phyloP scores from a whole-genome alignment of 495 filamentous ascomycete species.

The Diplogelasinospora grovesii region DNA sequence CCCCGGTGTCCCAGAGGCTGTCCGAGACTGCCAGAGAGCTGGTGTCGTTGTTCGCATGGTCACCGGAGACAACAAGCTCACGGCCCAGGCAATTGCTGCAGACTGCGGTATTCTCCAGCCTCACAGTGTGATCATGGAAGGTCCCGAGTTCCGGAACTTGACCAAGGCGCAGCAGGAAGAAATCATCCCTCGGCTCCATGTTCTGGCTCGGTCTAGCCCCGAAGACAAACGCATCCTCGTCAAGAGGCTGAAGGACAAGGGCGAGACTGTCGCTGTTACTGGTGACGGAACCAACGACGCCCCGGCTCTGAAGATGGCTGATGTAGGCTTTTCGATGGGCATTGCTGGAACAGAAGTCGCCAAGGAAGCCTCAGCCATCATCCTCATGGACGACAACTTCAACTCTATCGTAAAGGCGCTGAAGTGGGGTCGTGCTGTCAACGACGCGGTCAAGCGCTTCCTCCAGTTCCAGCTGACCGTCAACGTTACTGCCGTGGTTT shows the following conservation, averaged over 20 bases:
- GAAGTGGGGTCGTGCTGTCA: slow-evolving; percentile 86
- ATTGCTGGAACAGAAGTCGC: slow-evolving; percentile 89
- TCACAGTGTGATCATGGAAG: slow-evolving; percentile 74
- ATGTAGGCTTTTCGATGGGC: slow-evolving; percentile 91
- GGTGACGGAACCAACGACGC: slow-evolving; percentile 90
- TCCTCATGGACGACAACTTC: slow-evolving; percentile 90
- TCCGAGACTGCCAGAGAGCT: slow-evolving; percentile 64
- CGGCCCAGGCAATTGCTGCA: slow-evolving; percentile 72
- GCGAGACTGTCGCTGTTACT: slow-evolving; percentile 80
- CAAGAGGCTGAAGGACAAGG: slow-evolving; percentile 61
- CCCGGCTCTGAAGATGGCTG: slow-evolving; percentile 75
- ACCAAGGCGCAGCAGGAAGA: slow-evolving; percentile 63
- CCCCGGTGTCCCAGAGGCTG: slow-evolving; percentile 69
- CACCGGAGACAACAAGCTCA: slow-evolving; percentile 78
- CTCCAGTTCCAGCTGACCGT: slow-evolving; percentile 89
- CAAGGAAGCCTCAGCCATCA: slow-evolving; percentile 87
- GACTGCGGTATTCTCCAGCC: slow-evolving; percentile 78
- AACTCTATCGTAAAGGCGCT: slow-evolving; percentile 79
- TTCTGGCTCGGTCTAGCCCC: slow-evolving; percentile 78
- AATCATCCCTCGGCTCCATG: slow-evolving; percentile 68
- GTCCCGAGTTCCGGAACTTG: slow-evolving; percentile 73
- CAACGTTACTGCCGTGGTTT: slow-evolving; percentile 77
- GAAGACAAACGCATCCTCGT: slow-evolving; percentile 84
- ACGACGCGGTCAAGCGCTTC: slow-evolving; percentile 86
- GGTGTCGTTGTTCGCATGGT: slow-evolving; percentile 88